Conservation (phyloP, 2,329 filamentous ascomycete genomes). For the Beauveria asiatica region DNA sequence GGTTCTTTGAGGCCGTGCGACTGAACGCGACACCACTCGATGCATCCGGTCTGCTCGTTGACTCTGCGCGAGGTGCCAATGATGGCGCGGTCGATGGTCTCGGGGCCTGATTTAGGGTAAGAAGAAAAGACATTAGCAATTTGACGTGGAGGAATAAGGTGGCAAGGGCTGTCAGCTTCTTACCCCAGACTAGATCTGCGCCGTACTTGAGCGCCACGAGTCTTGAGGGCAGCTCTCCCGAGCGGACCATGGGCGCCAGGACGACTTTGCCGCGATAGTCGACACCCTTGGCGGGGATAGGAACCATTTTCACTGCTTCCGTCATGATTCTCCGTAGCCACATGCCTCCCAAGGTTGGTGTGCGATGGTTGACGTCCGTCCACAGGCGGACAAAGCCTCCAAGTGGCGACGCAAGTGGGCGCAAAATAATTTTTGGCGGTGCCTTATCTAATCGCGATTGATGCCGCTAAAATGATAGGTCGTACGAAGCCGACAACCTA, state of each 20-base stretch:
- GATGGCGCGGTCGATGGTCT: constrained; percentile 86
- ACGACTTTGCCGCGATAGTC: constrained; percentile 93
- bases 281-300: constrained; percentile 80
- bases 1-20: constrained; percentile 59
- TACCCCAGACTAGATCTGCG: constrained; percentile 93
- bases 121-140: not conserved
- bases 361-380: not conserved
- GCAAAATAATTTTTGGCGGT: not conserved
- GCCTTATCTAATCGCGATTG: constrained; percentile 9
- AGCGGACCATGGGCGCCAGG: constrained; percentile 94
- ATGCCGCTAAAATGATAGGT: not conserved
- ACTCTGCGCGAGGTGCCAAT: constrained; percentile 75
- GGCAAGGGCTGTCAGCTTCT: constrained; percentile 18
- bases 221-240: constrained; percentile 87
- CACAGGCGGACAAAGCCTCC: not conserved
- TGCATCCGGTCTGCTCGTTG: constrained; percentile 66
- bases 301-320: constrained; percentile 55
- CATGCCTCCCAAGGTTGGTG: constrained; percentile 19
- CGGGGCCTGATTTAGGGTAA: constrained; percentile 53
- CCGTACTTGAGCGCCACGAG: constrained; percentile 88
- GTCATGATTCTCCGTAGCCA: constrained; percentile 47
- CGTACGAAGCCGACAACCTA: not conserved
- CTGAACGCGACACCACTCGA: constrained; percentile 75
- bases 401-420: constrained; percentile 3
- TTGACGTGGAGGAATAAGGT: not conserved